Evolutionary conservation across 257 asterid genomes (phyloP).

Genomic region (Ilex asprella): DNA sequence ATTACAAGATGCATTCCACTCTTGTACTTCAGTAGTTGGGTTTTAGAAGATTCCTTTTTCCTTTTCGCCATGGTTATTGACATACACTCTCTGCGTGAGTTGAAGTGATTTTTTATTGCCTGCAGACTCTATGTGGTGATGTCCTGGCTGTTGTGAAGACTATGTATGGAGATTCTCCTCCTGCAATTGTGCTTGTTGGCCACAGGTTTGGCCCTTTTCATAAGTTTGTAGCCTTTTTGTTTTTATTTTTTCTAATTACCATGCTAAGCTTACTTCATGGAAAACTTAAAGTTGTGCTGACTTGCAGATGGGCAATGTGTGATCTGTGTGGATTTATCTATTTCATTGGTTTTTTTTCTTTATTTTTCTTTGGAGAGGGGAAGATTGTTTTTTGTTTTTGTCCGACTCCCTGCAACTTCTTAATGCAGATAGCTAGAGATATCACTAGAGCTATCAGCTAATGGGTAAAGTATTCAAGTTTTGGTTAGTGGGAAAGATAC

Average conservation of each 20-base stretch:
- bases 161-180: constrained; percentile 84
- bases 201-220: constrained; percentile 62
- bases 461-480: too few relatives aligned
- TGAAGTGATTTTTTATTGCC: constrained; percentile 13
- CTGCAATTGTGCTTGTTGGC: constrained; percentile 91
- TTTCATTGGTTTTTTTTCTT: not conserved
- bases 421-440: too few relatives aligned
- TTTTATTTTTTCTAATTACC: not conserved
- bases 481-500: too few relatives aligned
- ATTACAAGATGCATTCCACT: not conserved
- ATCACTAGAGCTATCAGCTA: too few relatives aligned
- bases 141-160: constrained; percentile 78
- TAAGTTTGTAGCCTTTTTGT: constrained; percentile 6
- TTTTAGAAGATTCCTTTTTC: not conserved
- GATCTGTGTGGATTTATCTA: too few relatives aligned
- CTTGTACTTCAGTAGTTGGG: not conserved
- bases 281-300: too few relatives aligned
- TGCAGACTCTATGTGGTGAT: constrained; percentile 76
- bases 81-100: constrained; percentile 6
- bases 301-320: too few relatives aligned
- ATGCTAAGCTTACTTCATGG: too few relatives aligned
- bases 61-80: constrained; percentile 1
- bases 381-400: too few relatives aligned
- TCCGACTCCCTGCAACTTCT: too few relatives aligned
- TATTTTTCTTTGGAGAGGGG: not conserved